phyloP scores from a whole-genome alignment of 768 basidiomycete species.

The Suillus americanus region DNA sequence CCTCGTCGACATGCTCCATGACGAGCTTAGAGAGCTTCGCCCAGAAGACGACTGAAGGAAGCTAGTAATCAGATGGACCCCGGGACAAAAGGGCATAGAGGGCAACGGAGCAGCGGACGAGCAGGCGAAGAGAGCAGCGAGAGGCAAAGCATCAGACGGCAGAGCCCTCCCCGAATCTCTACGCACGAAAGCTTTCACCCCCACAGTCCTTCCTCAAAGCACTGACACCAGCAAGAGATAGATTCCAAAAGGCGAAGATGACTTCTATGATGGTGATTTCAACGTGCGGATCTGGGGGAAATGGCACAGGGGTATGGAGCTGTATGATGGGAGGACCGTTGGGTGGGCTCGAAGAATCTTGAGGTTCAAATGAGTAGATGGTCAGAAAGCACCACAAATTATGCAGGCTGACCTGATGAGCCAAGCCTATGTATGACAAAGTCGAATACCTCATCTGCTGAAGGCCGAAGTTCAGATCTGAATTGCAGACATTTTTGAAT shows the following conservation, averaged over 20 bases:
- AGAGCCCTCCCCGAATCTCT: no score
- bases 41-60: no score
- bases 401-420: background rate
- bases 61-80: no score
- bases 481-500: background rate
- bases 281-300: background rate
- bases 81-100: no score
- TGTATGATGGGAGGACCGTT: no score
- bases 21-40: no score
- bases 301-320: constrained; percentile 47
- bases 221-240: constrained; percentile 46
- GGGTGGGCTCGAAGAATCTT: background rate
- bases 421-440: background rate
- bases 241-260: constrained; percentile 66
- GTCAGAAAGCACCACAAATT: background rate
- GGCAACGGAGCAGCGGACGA: no score
- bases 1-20: no score
- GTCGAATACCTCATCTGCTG: background rate
- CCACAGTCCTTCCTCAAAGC: no score
- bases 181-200: no score
- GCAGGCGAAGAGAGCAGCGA: no score
- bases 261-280: constrained; percentile 23
- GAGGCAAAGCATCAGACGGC: no score
- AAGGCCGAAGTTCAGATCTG: background rate
- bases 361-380: background rate